A percentile compares a stretch with the other conserved stretches of the same genome.
Conservation (phyloP, 495 filamentous ascomycete genomes). For the Hypoxylon crocopeplum region DNA sequence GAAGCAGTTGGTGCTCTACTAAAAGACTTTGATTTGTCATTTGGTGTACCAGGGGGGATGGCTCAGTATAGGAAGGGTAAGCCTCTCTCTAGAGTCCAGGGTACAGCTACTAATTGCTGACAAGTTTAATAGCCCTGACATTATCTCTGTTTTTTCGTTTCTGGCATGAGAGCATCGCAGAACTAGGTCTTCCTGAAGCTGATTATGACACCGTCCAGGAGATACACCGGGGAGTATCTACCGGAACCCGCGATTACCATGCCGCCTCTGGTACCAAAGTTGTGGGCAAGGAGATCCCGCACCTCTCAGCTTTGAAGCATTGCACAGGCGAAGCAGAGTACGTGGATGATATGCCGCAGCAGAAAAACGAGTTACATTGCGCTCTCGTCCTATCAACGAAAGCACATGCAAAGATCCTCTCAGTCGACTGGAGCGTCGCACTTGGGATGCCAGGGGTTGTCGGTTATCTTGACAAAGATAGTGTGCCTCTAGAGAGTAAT, state of each 20-base stretch:
- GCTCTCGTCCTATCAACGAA: constrained; percentile 80
- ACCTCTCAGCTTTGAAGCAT: constrained; percentile 85
- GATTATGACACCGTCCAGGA: constrained; percentile 58
- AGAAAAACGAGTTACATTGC: constrained; percentile 77
- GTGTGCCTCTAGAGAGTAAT: constrained; percentile 69
- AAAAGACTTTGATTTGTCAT: constrained; percentile 76
- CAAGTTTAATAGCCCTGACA: constrained; percentile 45
- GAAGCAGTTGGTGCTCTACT: constrained; percentile 74
- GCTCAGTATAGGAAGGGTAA: constrained; percentile 77
- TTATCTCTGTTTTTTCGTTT: constrained; percentile 78
- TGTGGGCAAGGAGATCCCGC: constrained; percentile 73
- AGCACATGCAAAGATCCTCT: constrained; percentile 77
- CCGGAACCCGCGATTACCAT: constrained; percentile 62
- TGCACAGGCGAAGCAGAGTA: constrained; percentile 85
- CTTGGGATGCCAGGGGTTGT: constrained; percentile 72
- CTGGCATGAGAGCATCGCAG: constrained; percentile 60
- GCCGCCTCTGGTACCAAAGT: constrained; percentile 62
- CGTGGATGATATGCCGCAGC: constrained; percentile 82
- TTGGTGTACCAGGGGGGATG: constrained; percentile 85
- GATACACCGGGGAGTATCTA: constrained; percentile 63
- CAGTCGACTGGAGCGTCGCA: constrained; percentile 68
- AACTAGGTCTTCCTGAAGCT: constrained; percentile 40
- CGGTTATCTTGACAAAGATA: constrained; percentile 75
- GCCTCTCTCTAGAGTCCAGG: constrained; percentile 51
- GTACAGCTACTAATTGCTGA: constrained; percentile 1